These are phyloP conservation scores for Mimosa pudica DNA, from an alignment of 306 rosid genomes.

Conservation along the genomic window DNA sequence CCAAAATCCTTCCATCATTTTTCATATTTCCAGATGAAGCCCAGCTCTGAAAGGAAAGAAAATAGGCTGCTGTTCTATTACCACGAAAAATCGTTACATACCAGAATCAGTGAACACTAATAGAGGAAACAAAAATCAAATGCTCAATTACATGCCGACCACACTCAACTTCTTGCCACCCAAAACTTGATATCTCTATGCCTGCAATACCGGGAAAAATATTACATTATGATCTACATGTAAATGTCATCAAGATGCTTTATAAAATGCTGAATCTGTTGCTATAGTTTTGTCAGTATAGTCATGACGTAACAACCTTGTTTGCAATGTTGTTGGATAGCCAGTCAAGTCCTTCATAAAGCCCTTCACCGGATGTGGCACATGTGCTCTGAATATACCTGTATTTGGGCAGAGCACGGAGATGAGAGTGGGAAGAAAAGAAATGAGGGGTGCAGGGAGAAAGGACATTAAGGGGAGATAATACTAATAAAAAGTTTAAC, in stretches of 20 bases:
- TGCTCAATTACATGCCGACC: constrained; percentile 24
- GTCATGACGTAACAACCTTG: constrained; percentile 50
- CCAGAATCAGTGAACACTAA: constrained; percentile 39
- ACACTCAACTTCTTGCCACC: constrained; percentile 36
- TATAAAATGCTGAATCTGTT: not conserved
- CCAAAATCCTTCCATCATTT: too few relatives aligned
- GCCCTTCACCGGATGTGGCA: constrained; percentile 90
- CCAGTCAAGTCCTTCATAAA: constrained; percentile 95
- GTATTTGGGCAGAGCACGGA: constrained; percentile 36
- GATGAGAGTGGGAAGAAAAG: not conserved
- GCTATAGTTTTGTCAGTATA: not conserved
- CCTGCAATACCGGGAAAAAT: constrained; percentile 52
- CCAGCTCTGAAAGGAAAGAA: not conserved
- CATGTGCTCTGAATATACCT: constrained; percentile 97
- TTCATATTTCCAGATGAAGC: too few relatives aligned
- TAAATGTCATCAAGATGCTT: constrained; percentile 11
- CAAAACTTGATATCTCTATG: constrained; percentile 46
- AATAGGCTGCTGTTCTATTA: constrained; percentile 31
- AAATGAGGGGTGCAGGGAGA: constrained; percentile 2
- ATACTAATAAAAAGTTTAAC: not conserved
- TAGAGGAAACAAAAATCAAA: constrained; percentile 36
- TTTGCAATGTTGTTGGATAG: constrained; percentile 88
- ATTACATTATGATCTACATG: constrained; percentile 23
- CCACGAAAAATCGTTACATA: constrained; percentile 46
- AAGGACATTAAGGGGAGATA: not conserved